Percentiles rank a stretch among this genome's conserved stretches.
phyloP scores from a whole-genome alignment of 2,329 filamentous ascomycete species.

The Penicillium occitanis region DNA sequence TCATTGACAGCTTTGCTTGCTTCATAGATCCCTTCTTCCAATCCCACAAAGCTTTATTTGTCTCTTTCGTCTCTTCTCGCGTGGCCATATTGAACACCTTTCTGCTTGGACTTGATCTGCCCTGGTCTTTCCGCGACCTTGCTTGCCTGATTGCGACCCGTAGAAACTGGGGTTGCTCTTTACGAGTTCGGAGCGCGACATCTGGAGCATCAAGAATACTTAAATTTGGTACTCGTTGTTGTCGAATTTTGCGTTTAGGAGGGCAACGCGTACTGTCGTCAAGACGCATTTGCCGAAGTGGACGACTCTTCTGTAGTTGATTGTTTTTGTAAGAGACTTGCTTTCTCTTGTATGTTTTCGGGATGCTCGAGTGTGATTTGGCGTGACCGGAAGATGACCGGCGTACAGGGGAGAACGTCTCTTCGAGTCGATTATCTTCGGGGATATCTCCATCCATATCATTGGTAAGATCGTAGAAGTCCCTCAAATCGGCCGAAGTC shows the following conservation, averaged over 20 bases:
- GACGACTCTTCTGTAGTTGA: conserved; percentile 25
- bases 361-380: conserved; percentile 17
- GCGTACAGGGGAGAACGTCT: conserved; percentile 38
- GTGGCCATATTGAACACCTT: conserved; percentile 57
- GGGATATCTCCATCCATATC: conserved; percentile 35
- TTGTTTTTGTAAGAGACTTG: background rate
- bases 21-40: conserved; percentile 53
- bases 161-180: conserved; percentile 54
- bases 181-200: conserved; percentile 29
- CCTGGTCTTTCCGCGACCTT: conserved; percentile 48
- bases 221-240: conserved; percentile 31
- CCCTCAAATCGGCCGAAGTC: conserved; percentile 24
- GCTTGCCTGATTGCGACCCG: conserved; percentile 56
- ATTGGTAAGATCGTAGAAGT: conserved; percentile 27
- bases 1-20: conserved; percentile 28
- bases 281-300: conserved; percentile 37
- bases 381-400: conserved; percentile 24
- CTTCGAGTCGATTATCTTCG: conserved; percentile 45
- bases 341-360: conserved; percentile 4
- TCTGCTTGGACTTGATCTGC: conserved; percentile 52
- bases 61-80: conserved; percentile 55
- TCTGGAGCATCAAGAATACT: conserved; percentile 55
- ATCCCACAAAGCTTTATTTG: conserved; percentile 48
- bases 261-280: conserved; percentile 34
- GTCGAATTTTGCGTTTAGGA: conserved; percentile 28